Evolutionary conservation across 306 rosid genomes (phyloP), one percentile per base, ranked within the genome.

Genomic region (Potentilla sterilis): DNA sequence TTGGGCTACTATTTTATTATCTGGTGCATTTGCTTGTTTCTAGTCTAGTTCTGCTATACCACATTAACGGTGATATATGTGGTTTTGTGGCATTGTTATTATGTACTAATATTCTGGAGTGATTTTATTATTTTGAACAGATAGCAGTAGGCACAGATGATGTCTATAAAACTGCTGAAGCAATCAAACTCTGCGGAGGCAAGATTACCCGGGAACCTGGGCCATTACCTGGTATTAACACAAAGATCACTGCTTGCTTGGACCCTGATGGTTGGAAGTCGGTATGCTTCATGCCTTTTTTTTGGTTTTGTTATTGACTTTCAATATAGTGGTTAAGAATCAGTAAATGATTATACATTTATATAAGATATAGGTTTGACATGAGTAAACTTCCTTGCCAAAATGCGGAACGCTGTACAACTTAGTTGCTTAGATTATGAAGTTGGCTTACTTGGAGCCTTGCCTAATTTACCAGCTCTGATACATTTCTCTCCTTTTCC

Each of bases 251-350:
- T 47, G 89, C 93, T 74, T 90, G 98, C 85, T 83, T 84, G 84
- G 99, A 96, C 78, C 98, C 98, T 10, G 98, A 96, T 72, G 99
- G 98, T 47, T 96, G 99, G 99, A 96, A 96, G 59, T 71, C 93
- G 89, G 99, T 96, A 92, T 68, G 86, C 44, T 44, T 87, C 78
- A 74, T 61, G 1, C 61, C 46, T 71, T 62, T 79, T 63, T 64
- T 55, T 28, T 28, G 49, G 59, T 43, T 37, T 12, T 69, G 11
- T 13, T 61, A 19, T 73, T 74, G 59, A 63, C 21, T 9, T 70
- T n/a, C 41, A 38, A 37, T n/a, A 10, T 38, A 35, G 54, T 7
- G 7, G 28, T 55, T 34, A 21, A 21, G 32, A n/a, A 55, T 51
- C 57, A 18, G 22, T 52, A 18, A 19, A 18, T 2, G 6, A 21